Percentiles rank a stretch among this genome's conserved stretches.
These are phyloP conservation scores for Ceratocystis alfenasii DNA, from an alignment of 2,329 filamentous ascomycete species.

Conservation along the genomic window DNA sequence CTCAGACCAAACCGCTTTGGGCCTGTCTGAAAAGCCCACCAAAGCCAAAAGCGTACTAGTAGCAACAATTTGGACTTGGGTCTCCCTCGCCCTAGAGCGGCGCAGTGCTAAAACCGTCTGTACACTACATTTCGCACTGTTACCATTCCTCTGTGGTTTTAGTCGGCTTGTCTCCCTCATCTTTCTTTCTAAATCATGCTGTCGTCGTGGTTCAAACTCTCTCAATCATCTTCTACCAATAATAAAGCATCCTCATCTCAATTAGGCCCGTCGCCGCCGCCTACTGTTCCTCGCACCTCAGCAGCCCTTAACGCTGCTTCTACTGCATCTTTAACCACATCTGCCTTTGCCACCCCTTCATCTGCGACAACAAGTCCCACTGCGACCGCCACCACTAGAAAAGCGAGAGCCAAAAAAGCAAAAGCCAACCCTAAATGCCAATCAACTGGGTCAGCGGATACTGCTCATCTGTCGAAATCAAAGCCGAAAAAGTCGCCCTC, in stretches of 20 bases:
- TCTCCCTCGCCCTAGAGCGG: neutral
- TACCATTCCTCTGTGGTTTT: constrained; percentile 14
- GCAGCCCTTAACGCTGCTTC: neutral
- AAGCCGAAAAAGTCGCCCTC: constrained; percentile 14
- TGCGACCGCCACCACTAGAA: neutral
- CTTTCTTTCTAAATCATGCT: constrained; percentile 15
- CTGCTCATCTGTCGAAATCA: constrained; percentile 6
- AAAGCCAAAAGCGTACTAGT: constrained; percentile 19
- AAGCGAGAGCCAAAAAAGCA: too few relatives aligned
- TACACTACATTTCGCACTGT: constrained; percentile 7
- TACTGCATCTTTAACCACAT: neutral
- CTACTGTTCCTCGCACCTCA: neutral
- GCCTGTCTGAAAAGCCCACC: constrained; percentile 10
- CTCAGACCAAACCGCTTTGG: constrained; percentile 7
- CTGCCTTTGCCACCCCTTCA: neutral
- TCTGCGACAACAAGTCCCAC: constrained; percentile 18
- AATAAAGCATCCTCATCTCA: neutral
- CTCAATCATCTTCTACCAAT: constrained; percentile 7
- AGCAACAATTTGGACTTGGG: neutral
- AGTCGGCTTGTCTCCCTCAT: constrained; percentile 10
- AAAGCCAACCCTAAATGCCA: constrained; percentile 18
- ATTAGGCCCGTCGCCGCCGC: neutral
- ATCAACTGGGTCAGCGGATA: constrained; percentile 12
- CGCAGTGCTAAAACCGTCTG: neutral
- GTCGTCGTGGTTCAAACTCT: constrained; percentile 12